Evolutionary conservation across 129 eudicot species (phyloP), one percentile per base, ranked within the genome.

Genomic region (Centaurea solstitialis): DNA sequence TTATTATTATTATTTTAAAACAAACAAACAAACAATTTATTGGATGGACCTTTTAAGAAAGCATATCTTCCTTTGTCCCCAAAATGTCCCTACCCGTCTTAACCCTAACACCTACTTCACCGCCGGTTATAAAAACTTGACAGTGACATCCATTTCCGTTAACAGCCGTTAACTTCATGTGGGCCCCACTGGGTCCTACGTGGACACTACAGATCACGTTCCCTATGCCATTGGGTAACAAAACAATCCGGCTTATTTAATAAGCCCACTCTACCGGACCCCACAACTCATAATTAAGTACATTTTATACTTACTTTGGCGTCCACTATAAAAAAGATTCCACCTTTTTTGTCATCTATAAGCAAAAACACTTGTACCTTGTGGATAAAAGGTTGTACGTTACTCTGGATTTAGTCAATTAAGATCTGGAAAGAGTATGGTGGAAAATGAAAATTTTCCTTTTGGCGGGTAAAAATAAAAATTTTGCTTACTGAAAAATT

Each of bases 91-190:
- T 53, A 50, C 80, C 45, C 75, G 11, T 70, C 53, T 67, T 81
- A 75, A 75, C 80, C 85, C 85, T 76, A 82, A 76, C 85, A 82
- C 85, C 85, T 82, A 82, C 81, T 57, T 53, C 85, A 69, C 85
- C 85, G 76, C 81, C 72, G 53, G 77, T 82, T 76, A 76, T 82
- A 68, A 82, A 37, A 76, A 17, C 85, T 33, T 69, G 85, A 82
- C 81, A 45, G 13, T 35, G 85, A 82, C 77, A 9, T 50, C 13
- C 22, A 9, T 24, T 26, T 71, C 77, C 73, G 81, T 76, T 33
- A 8, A 26, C 71, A 62, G 68, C 85, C 85, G 81, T 82, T 76
- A 76, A 53, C 65, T 81, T 10, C 23, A 15, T 13, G 74, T 13
- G 74, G 79, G 79, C 21, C 79, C 71, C 59, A 76, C 35, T 10